phyloP scores from a whole-genome alignment of 345 rosid species.

The Barbarea vulgaris region DNA sequence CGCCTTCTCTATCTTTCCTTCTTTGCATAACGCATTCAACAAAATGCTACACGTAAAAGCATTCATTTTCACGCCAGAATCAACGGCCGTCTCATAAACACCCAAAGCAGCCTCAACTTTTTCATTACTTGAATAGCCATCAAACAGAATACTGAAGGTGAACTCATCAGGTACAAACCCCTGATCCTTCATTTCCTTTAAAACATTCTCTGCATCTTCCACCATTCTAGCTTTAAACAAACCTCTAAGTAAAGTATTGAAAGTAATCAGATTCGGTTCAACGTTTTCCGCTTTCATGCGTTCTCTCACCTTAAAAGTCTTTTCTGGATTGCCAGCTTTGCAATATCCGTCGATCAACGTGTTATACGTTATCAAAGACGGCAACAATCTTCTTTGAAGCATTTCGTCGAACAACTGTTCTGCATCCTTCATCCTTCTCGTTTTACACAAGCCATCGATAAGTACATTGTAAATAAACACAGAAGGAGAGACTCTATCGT shows the following conservation, averaged over 20 bases:
- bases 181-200: conserved; percentile 61
- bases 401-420: conserved; percentile 74
- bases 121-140: conserved; percentile 52
- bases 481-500: conserved; percentile 46
- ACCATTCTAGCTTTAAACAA: conserved; percentile 59
- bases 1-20: conserved; percentile 63
- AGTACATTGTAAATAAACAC: conserved; percentile 69
- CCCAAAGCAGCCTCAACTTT: conserved; percentile 48
- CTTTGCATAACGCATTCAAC: conserved; percentile 68
- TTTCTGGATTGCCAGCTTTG: conserved; percentile 58
- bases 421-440: conserved; percentile 60
- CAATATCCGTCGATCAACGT: conserved; percentile 74
- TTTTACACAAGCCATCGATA: conserved; percentile 60
- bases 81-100: conserved; percentile 48
- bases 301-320: conserved; percentile 51
- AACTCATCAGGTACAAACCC: conserved; percentile 71
- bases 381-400: conserved; percentile 43
- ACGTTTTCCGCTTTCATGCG: conserved; percentile 58
- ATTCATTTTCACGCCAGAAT: conserved; percentile 55
- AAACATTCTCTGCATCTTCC: conserved; percentile 56
- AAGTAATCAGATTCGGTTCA: conserved; percentile 62
- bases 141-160: conserved; percentile 60
- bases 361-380: conserved; percentile 62
- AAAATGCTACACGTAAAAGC: conserved; percentile 56
- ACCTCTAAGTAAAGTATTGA: conserved; percentile 67